Base-by-base conservation (phyloP, 2,329 filamentous ascomycete genomes). In the Ophiostoma quercus region DNA sequence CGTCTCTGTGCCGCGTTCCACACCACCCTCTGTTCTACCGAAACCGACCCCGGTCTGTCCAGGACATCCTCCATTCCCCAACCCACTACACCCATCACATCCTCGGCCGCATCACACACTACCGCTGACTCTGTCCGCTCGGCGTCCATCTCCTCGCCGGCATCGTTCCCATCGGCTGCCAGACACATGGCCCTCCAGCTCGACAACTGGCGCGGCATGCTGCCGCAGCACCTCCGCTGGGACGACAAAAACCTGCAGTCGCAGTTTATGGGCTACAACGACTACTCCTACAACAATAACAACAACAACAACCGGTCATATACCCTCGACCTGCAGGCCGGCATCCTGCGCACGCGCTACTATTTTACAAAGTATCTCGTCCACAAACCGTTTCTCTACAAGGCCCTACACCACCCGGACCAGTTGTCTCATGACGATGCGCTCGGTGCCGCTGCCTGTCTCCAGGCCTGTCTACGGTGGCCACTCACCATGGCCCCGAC, bases 351-450 rank as follows among this genome's bases (percentile, higher is more conserved):
- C 65, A 86, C 85, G 5, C 80, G 84, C 66, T 88, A 86, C 75
- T 87, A 86, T 76, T 86, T 87, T 73, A 82, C 83, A 29, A 85
- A 85, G 70, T 85, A 84, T 74, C 80, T 87, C 70, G 81, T 87
- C 71, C 82, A 87, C 75, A 81, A 84, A 12, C 85, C 86, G 0
- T 88, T 84, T 70, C 74, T 88, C 5, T 88, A 84, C 78, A 88
- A 87, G 74, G 85, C 83, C 1, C 78, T 88, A 2, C 85, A 88
- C 75, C 82, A 84, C 73, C 84, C 85, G 0, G 83, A 86, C 62
- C 77, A 79, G 39, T 79, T 88, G 77, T 84, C 81, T 0, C 76
- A 79, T 8, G 84, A 86, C 51, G 87, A 89, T 75, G 80, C 80
- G 1, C 78, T 82, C 16, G 85, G 83, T 37, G 84, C 81, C n/a